Evolutionary conservation across 2,329 filamentous ascomycete genomes (phyloP).

Genomic region (Neofusicoccum umdonicola): DNA sequence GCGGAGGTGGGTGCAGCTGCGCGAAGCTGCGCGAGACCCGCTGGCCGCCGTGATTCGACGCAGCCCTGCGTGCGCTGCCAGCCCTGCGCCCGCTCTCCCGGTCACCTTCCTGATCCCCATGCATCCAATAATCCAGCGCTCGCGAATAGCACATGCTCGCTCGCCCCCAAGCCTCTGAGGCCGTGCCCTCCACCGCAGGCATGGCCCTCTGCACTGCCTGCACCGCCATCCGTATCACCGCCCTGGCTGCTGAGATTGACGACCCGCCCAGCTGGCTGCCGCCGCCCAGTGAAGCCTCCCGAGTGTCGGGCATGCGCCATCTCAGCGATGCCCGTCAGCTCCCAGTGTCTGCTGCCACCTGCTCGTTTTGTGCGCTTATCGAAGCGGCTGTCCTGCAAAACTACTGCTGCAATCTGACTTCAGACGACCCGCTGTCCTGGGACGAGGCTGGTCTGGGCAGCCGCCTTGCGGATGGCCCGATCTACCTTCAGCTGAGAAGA

Average conservation of each 20-base stretch:
- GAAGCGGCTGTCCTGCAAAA: constrained; percentile 22
- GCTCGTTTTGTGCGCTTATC: constrained; percentile 24
- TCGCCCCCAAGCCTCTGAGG: constrained; percentile 1
- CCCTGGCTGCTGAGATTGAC: constrained; percentile 19
- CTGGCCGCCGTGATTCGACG: constrained; percentile 1
- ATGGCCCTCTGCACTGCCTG: constrained; percentile 26
- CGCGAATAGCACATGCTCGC: background rate
- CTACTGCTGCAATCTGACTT: constrained; percentile 12
- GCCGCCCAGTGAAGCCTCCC: constrained; percentile 20
- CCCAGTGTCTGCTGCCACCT: constrained; percentile 12
- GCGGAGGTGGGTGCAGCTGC: background rate
- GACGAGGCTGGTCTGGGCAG: constrained; percentile 17
- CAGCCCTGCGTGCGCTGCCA: background rate
- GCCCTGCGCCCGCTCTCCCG: background rate
- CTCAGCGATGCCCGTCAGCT: constrained; percentile 21
- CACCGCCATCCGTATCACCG: constrained; percentile 17
- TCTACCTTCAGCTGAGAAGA: constrained; percentile 24
- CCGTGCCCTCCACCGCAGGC: background rate
- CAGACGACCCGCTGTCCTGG: constrained; percentile 15
- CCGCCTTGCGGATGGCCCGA: constrained; percentile 20
- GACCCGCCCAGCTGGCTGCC: constrained; percentile 24
- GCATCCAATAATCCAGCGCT: constrained; percentile 5
- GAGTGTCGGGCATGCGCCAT: constrained; percentile 22
- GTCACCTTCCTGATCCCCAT: constrained; percentile 7
- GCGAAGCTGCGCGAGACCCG: background rate